These are phyloP conservation scores for Kwoniella botswanensis DNA, from an alignment of 768 basidiomycete species.

Conservation along the genomic window DNA sequence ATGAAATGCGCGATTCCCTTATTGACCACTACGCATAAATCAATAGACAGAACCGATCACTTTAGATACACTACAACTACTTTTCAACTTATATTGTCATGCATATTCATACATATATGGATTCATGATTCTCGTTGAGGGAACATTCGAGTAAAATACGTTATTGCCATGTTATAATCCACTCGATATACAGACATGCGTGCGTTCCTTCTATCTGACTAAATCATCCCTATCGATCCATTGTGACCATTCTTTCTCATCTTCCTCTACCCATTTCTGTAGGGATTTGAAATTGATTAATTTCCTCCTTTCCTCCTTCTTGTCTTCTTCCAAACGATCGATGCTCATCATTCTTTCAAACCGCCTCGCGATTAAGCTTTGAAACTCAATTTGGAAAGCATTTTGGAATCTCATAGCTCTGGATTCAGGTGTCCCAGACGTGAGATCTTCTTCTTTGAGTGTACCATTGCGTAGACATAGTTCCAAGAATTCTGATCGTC, in stretches of 20 bases:
- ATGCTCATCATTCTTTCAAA: neutral
- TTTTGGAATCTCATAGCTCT: neutral
- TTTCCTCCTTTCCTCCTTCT: neutral
- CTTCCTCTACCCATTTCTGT: neutral
- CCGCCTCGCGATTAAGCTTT: neutral
- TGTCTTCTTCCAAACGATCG: neutral
- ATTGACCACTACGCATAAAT: conserved; percentile 90
- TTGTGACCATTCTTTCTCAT: neutral
- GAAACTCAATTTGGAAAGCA: neutral
- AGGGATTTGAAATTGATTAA: neutral
- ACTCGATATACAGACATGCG: neutral
- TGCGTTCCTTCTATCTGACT: neutral
- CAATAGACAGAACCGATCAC: neutral
- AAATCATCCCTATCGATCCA: neutral
- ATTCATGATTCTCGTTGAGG: neutral
- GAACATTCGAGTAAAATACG: too few species aligned
- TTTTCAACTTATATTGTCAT: neutral
- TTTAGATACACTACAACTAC: neutral
- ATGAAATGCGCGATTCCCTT: conserved; percentile 87
- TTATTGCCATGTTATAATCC: neutral
- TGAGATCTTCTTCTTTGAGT: too few species aligned
- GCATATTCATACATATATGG: conserved; percentile 1
- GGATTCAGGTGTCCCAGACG: too few species aligned
- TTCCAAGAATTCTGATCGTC: too few species aligned
- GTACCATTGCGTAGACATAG: too few species aligned